These are phyloP conservation scores for Puccinia triticina DNA, from an alignment of 1,284 basidiomycete species.

Conservation along the genomic window DNA sequence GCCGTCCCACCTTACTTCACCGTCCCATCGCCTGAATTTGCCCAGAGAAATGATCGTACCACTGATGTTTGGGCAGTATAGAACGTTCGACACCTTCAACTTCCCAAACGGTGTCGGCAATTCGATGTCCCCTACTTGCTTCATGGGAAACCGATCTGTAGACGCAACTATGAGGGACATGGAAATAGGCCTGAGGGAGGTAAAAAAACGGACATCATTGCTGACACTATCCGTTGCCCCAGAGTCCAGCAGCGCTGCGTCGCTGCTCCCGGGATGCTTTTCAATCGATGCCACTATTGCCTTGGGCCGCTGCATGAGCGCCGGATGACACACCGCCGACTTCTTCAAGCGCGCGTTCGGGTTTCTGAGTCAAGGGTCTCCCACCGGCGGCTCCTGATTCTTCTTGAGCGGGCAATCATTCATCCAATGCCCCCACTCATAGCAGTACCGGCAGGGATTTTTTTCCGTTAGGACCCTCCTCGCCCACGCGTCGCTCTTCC, in stretches of 20 bases:
- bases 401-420: background rate
- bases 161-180: background rate
- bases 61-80: background rate
- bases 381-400: background rate
- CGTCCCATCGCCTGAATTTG: background rate
- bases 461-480: background rate
- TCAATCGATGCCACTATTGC: background rate
- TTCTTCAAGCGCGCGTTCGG: background rate
- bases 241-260: background rate
- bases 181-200: background rate
- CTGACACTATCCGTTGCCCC: slow-evolving; percentile 24
- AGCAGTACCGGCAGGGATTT: background rate
- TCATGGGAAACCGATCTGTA: background rate
- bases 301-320: background rate
- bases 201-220: background rate
- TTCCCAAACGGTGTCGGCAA: background rate
- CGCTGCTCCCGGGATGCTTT: too few relatives aligned
- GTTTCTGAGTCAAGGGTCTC: background rate
- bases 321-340: background rate
- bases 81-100: background rate
- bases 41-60: background rate
- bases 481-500: too few relatives aligned
- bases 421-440: slow-evolving; percentile 9
- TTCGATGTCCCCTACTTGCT: background rate
- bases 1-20: background rate